Percentiles rank a stretch among this genome's conserved stretches.
Evolutionary conservation across 371 early-diverging fungal species (phyloP).

Genomic region (Mortierella sp.): DNA sequence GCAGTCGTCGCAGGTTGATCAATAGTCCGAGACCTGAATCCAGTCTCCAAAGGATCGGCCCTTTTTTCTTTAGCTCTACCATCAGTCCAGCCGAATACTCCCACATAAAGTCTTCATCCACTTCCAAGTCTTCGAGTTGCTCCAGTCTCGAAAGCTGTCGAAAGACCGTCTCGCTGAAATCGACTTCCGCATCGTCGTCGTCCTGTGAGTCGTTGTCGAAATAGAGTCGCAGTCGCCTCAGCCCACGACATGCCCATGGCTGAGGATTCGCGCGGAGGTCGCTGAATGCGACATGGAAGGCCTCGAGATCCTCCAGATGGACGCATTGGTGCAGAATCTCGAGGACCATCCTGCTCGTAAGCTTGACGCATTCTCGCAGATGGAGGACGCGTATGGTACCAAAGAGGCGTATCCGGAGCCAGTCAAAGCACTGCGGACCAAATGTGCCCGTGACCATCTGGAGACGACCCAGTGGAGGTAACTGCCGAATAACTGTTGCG

Average conservation of each 20-base stretch:
- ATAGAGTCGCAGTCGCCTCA: neutral
- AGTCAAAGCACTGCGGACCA: neutral
- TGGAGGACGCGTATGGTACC: neutral
- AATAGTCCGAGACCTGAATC: neutral
- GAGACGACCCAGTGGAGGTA: neutral
- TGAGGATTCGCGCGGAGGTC: neutral
- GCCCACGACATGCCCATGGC: neutral
- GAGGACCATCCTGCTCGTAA: neutral
- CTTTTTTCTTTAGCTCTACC: neutral
- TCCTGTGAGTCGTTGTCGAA: neutral
- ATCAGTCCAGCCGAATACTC: neutral
- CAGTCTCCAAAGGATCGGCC: neutral
- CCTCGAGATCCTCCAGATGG: neutral
- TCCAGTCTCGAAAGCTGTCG: neutral
- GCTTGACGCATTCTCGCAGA: neutral
- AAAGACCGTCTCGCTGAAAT: neutral
- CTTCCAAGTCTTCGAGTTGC: neutral
- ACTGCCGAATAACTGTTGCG: neutral
- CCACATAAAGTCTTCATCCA: slow-evolving; percentile 10
- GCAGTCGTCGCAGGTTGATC: neutral
- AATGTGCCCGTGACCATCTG: neutral
- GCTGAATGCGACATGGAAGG: neutral
- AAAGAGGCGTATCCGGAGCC: neutral
- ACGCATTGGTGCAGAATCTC: neutral
- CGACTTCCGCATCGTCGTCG: too few species aligned